Conservation (phyloP, 2,329 filamentous ascomycete genomes). For the Xylaria sp. region DNA sequence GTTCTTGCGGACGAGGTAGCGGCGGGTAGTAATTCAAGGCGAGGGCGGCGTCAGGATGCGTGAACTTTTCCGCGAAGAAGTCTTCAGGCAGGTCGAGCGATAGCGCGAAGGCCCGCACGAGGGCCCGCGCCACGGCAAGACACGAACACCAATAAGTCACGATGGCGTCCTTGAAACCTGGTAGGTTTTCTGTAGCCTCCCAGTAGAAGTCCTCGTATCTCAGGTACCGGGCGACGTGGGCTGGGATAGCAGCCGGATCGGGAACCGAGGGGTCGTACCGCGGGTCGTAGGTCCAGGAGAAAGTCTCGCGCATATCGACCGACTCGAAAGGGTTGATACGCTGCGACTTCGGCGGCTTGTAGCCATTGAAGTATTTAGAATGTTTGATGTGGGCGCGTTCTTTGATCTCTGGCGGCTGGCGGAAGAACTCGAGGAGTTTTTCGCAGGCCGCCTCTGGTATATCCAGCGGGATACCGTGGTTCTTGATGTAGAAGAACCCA, state of each 20-base stretch:
- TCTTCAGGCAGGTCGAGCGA: slow-evolving; percentile 54
- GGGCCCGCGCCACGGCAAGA: slow-evolving; percentile 51
- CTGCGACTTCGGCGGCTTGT: slow-evolving; percentile 50
- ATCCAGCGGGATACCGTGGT: slow-evolving; percentile 46
- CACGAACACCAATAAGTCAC: slow-evolving; percentile 51
- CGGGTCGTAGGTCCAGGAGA: slow-evolving; percentile 51
- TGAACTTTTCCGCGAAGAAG: slow-evolving; percentile 53
- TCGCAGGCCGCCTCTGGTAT: slow-evolving; percentile 47
- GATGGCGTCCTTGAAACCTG: slow-evolving; percentile 51
- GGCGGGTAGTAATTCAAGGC: slow-evolving; percentile 56
- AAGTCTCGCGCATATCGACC: slow-evolving; percentile 50
- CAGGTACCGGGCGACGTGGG: slow-evolving; percentile 36
- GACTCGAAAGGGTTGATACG: slow-evolving; percentile 42
- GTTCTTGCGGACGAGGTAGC: slow-evolving; percentile 29
- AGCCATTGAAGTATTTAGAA: slow-evolving; percentile 54
- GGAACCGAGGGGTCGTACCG: slow-evolving; percentile 44
- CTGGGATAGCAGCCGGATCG: slow-evolving; percentile 46
- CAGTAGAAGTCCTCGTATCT: slow-evolving; percentile 44
- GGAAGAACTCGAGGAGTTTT: slow-evolving; percentile 42
- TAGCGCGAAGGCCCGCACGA: slow-evolving; percentile 55
- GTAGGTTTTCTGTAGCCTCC: slow-evolving; percentile 46
- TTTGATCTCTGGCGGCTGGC: slow-evolving; percentile 42
- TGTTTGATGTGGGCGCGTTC: slow-evolving; percentile 49
- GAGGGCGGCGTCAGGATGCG: slow-evolving; percentile 49
- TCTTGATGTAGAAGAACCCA: slow-evolving; percentile 58